Conservation (phyloP, 371 early-diverging fungal species). For the Cokeromyces recurvatus region DNA sequence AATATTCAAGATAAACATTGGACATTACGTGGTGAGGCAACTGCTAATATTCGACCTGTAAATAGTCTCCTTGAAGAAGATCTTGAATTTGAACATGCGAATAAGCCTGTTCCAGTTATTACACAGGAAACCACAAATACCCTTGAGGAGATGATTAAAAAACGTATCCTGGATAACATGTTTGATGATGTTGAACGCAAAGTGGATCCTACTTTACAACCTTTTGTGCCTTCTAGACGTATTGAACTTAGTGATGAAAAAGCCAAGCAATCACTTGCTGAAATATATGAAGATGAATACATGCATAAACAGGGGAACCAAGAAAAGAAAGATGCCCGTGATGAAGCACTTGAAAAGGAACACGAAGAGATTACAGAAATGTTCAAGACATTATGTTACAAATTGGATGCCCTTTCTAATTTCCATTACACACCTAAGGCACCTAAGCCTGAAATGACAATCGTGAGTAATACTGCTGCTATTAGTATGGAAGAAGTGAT, state of each 20-base stretch:
- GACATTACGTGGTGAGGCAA: slow-evolving; percentile 69
- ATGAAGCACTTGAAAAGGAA: slow-evolving; percentile 65
- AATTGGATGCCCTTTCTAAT: slow-evolving; percentile 89
- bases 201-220: slow-evolving; percentile 63
- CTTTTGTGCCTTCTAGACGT: slow-evolving; percentile 75
- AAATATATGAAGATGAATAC: slow-evolving; percentile 91
- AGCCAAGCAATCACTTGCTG: slow-evolving; percentile 82
- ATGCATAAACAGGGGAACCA: slow-evolving; percentile 58
- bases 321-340: slow-evolving; percentile 59
- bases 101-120: slow-evolving; percentile 91
- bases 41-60: slow-evolving; percentile 74
- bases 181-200: slow-evolving; percentile 93
- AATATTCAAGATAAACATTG: slow-evolving; percentile 82
- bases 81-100: slow-evolving; percentile 86
- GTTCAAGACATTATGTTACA: slow-evolving; percentile 69
- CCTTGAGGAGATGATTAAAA: slow-evolving; percentile 91
- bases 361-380: slow-evolving; percentile 78
- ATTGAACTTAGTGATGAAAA: slow-evolving; percentile 80
- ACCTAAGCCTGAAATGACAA: slow-evolving; percentile 69
- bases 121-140: slow-evolving; percentile 87
- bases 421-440: slow-evolving; percentile 88
- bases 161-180: slow-evolving; percentile 75
- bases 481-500: slow-evolving; percentile 94
- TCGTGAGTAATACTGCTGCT: slow-evolving; percentile 82
- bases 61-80: slow-evolving; percentile 94